phyloP scores from a whole-genome alignment of 73 alveolate genomes.

The Tetrahymena borealis region DNA sequence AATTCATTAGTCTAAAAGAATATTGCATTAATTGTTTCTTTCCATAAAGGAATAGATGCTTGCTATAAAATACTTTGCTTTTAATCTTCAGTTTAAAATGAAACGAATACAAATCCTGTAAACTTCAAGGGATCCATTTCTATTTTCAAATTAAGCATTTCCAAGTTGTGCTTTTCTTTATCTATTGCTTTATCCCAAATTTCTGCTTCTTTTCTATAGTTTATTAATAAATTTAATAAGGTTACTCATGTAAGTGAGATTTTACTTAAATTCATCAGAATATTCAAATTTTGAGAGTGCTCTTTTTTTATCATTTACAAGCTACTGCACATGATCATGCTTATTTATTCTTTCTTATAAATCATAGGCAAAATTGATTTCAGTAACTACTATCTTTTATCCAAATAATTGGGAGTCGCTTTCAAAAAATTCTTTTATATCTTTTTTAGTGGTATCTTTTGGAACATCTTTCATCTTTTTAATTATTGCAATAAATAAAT shows the following conservation, averaged over 20 bases:
- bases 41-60: not conserved
- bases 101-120: slow-evolving; percentile 31
- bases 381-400: not conserved
- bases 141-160: not conserved
- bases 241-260: not conserved
- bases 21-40: not conserved
- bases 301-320: not conserved
- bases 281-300: not conserved
- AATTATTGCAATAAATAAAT: no score
- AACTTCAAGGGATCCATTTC: not conserved
- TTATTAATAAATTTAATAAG: not conserved
- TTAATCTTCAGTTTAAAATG: slow-evolving; percentile 33
- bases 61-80: not conserved
- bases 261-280: not conserved
- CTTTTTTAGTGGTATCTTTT: not conserved
- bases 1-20: not conserved
- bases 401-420: not conserved
- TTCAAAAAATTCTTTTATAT: not conserved
- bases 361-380: slow-evolving; percentile 26
- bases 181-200: slow-evolving; percentile 9
- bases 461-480: not conserved
- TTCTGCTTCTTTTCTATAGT: not conserved
- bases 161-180: not conserved
- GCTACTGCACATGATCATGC: not conserved
- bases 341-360: not conserved